Conservation (phyloP, 2,329 filamentous ascomycete genomes). For the Beauveria brongniartii region DNA sequence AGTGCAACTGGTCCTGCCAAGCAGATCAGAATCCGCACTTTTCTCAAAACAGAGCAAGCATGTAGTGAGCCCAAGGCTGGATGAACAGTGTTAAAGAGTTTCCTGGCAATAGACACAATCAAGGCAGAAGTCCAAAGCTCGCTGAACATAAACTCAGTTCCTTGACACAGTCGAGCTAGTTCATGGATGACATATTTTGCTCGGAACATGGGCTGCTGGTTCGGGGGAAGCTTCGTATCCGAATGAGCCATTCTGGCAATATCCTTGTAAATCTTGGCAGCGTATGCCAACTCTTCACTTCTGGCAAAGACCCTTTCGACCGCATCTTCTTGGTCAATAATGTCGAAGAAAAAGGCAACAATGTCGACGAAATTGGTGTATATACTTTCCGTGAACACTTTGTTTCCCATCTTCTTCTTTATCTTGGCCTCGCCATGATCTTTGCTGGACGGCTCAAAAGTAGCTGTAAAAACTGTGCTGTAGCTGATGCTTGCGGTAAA, state of each 20-base stretch:
- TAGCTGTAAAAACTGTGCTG: slow-evolving; percentile 56
- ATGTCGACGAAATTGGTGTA: slow-evolving; percentile 68
- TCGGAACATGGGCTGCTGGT: slow-evolving; percentile 81
- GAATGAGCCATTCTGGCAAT: slow-evolving; percentile 67
- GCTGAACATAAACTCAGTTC: slow-evolving; percentile 55
- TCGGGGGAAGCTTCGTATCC: slow-evolving; percentile 55
- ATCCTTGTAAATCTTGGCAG: slow-evolving; percentile 54
- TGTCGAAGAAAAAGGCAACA: slow-evolving; percentile 65
- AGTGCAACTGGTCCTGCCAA: slow-evolving; percentile 67
- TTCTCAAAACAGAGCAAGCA: slow-evolving; percentile 77
- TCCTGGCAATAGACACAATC: slow-evolving; percentile 66
- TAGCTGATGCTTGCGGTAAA: slow-evolving; percentile 81
- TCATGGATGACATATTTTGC: slow-evolving; percentile 69
- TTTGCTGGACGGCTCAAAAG: slow-evolving; percentile 24
- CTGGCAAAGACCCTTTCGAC: slow-evolving; percentile 60
- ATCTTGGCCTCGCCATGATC: slow-evolving; percentile 57
- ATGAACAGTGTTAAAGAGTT: slow-evolving; percentile 72
- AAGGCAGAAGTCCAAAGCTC: slow-evolving; percentile 69
- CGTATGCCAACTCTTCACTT: slow-evolving; percentile 48
- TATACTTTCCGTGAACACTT: slow-evolving; percentile 54
- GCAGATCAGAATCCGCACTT: slow-evolving; percentile 72
- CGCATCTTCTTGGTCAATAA: slow-evolving; percentile 69
- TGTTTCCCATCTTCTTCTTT: slow-evolving; percentile 59
- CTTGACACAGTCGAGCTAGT: slow-evolving; percentile 68
- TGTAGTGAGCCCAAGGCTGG: slow-evolving; percentile 79